Base-by-base conservation (phyloP, 106 monocot genomes). In the Dendrobium huoshanense region DNA sequence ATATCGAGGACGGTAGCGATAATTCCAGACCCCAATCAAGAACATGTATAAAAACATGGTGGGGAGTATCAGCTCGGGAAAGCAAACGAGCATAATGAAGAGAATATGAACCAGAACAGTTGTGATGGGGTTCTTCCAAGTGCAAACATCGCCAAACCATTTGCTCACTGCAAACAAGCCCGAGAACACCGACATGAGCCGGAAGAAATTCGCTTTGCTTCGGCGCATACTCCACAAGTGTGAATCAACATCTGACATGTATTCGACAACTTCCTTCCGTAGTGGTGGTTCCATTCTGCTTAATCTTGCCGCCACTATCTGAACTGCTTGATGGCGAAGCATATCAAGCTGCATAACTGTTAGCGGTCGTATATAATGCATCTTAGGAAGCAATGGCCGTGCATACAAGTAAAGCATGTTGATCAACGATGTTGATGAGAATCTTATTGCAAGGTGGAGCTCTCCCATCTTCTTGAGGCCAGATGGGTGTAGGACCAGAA, bases 91-190 rank as follows among this genome's bases (percentile, higher is more conserved):
- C 85, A 85, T 81, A 7, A 85, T 19, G 78, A 73, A 85, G 18
- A 85, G 78, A 22, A 82, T 70, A 16, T 82, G 82, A 7, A 82
- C 82, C 24, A 82, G 31, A 3, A 78, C 82, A 2, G 85, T 81
- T 15, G 85, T 85, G 72, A 85, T 82, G n/a, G 85, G 85, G 78
- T 81, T 85, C 78, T 85, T 85, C 85, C 85, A 85, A 47, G 85
- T 59, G 49, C 85, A 85, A 17, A 85, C 78, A 65, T 85, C 85
- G 4, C 85, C 81, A 20, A 81, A 85, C 85, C 85, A 85, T 65
- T 85, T 85, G 44, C 85, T 81, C 0, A 82, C 85, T 8, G 85
- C 81, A 42, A 85, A 85, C 40, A 65, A 44, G 5, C 85, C 85
- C 0, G 85, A 85, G 72, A 85, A 85, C 18, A 85, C 81, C 4